These are phyloP conservation scores for Colletotrichum sidae DNA, from an alignment of 2,329 filamentous ascomycete species.

Conservation along the genomic window DNA sequence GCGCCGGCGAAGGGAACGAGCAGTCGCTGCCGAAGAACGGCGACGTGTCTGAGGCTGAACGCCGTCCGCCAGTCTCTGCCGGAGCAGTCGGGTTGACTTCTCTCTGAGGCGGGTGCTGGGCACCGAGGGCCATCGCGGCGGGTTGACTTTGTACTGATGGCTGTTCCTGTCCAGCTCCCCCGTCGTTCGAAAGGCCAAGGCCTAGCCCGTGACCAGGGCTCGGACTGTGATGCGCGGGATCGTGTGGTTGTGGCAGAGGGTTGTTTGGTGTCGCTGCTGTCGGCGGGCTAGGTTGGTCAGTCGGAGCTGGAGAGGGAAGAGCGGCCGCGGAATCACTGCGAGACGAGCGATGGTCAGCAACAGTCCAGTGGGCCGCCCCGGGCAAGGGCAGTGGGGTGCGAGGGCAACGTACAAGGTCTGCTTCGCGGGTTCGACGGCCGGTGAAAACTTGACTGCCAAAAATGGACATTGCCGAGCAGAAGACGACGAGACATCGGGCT, in stretches of 20 bases:
- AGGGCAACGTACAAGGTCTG: constrained; percentile 19
- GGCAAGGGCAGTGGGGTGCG: constrained; percentile 1
- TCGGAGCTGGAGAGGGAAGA: constrained; percentile 72
- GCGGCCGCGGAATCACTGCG: constrained; percentile 45
- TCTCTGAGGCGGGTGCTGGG: too few relatives aligned
- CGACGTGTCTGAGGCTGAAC: background rate
- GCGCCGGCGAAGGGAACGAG: too few relatives aligned
- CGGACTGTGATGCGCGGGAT: constrained; percentile 19
- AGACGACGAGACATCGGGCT: background rate
- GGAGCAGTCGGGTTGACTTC: background rate
- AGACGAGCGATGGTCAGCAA: constrained; percentile 9
- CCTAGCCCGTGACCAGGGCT: background rate
- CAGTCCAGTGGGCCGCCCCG: background rate
- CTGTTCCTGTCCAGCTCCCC: background rate
- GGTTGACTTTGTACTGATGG: background rate
- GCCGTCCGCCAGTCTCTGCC: background rate
- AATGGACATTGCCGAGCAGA: background rate
- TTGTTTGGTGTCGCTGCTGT: constrained; percentile 41
- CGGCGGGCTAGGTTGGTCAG: constrained; percentile 67
- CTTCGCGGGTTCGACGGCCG: constrained; percentile 3
- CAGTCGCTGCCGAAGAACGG: too few relatives aligned
- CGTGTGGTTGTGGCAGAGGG: constrained; percentile 50
- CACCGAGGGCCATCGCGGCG: background rate
- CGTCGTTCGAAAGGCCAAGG: background rate
- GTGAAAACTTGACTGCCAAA: background rate